phyloP scores from a whole-genome alignment of 1,284 basidiomycete species.

The Sporisorium sorghi region DNA sequence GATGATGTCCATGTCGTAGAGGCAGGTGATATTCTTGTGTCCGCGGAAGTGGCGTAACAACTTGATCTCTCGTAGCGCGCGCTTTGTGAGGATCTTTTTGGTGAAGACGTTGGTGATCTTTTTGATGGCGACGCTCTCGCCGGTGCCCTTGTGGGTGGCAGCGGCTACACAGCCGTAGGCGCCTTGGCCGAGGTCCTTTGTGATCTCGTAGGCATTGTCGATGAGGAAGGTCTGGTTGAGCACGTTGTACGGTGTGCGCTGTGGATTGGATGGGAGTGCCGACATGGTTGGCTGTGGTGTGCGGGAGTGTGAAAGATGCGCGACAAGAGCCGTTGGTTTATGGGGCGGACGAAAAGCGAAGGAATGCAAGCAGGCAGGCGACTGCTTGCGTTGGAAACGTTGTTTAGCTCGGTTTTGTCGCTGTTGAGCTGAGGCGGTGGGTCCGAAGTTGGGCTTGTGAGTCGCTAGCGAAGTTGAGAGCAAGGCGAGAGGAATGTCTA shows the following conservation, averaged over 20 bases:
- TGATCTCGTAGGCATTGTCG: constrained; percentile 65
- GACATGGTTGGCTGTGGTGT: constrained; percentile 18
- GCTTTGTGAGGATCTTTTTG: constrained; percentile 68
- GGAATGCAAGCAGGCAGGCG: no score
- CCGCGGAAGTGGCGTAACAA: constrained; percentile 66
- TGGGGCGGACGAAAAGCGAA: no score
- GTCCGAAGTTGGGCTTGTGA: background rate
- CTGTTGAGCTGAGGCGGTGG: background rate
- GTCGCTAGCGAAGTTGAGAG: background rate
- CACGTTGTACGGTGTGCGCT: constrained; percentile 61
- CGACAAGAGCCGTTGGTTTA: no score
- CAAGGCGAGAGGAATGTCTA: background rate
- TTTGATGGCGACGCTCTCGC: constrained; percentile 68
- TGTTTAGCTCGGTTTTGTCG: background rate
- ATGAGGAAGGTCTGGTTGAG: constrained; percentile 66
- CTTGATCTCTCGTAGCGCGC: constrained; percentile 68
- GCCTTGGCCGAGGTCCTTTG: constrained; percentile 67
- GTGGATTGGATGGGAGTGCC: constrained; percentile 22
- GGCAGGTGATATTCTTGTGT: constrained; percentile 69
- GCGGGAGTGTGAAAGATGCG: no score
- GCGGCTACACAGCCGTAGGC: constrained; percentile 68
- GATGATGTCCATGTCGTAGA: constrained; percentile 69
- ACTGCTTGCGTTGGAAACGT: background rate
- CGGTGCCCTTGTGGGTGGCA: constrained; percentile 65
- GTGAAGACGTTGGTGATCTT: constrained; percentile 68